These are phyloP conservation scores for Emydomyces testavorans DNA, from an alignment of 2,329 filamentous ascomycete species.

Conservation along the genomic window DNA sequence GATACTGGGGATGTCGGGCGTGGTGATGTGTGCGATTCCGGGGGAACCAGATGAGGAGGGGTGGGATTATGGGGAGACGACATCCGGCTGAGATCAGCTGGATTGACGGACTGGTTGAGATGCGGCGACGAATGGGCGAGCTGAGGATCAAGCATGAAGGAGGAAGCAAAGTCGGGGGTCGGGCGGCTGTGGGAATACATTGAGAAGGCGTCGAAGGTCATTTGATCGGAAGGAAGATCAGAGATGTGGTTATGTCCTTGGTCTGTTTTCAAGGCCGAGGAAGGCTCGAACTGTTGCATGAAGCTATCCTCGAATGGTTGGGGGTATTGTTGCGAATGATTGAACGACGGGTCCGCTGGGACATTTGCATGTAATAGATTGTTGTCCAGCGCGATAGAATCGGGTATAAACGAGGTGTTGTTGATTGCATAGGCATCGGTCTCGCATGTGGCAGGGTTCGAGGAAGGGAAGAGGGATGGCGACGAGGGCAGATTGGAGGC, in stretches of 20 bases:
- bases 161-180: conserved; percentile 29
- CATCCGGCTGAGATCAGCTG: conserved; percentile 37
- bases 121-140: conserved; percentile 16
- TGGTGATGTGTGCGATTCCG: conserved; percentile 12
- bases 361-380: conserved; percentile 18
- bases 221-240: conserved; percentile 29
- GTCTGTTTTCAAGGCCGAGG: conserved; percentile 20
- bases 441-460: conserved; percentile 21
- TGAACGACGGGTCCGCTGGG: conserved; percentile 27
- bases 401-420: conserved; percentile 28
- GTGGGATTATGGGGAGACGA: conserved; percentile 35
- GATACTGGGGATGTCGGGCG: conserved; percentile 14
- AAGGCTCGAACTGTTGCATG: conserved; percentile 28
- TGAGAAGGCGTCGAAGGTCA: conserved; percentile 30
- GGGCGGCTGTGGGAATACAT: conserved; percentile 29
- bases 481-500: conserved; percentile 25
- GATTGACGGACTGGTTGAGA: conserved; percentile 35
- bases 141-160: conserved; percentile 33
- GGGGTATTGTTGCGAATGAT: conserved; percentile 26
- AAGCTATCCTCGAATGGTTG: conserved; percentile 31
- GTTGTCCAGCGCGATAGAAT: conserved; percentile 23
- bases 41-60: conserved; percentile 13
- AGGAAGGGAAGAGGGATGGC: conserved; percentile 17
- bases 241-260: conserved; percentile 27
- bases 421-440: conserved; percentile 29